Evolutionary conservation across 2,329 filamentous ascomycete species (phyloP).

Genomic region (Fusarium buxicola): DNA sequence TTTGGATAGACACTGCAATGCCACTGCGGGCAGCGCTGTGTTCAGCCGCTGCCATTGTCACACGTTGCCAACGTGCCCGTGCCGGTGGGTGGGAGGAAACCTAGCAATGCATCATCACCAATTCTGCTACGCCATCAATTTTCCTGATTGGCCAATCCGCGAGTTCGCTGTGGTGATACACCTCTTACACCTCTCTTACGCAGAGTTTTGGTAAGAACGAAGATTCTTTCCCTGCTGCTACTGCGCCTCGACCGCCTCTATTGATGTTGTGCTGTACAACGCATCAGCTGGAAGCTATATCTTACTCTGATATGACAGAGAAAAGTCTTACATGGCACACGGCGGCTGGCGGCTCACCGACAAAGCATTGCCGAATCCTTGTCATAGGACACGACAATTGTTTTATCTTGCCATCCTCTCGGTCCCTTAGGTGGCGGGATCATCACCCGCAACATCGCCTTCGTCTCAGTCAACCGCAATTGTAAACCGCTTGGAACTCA

Average conservation of each 20-base stretch:
- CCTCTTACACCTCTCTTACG: slow-evolving; percentile 9
- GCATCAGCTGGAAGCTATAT: slow-evolving; percentile 13
- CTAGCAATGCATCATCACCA: slow-evolving; percentile 22
- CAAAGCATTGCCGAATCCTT: slow-evolving; percentile 8
- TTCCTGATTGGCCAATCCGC: slow-evolving; percentile 36
- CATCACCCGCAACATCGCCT: neutral
- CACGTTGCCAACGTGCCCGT: slow-evolving; percentile 40
- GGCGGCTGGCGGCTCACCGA: slow-evolving; percentile 16
- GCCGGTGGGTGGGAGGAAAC: slow-evolving; percentile 14
- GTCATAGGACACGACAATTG: slow-evolving; percentile 27
- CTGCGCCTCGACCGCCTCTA: slow-evolving; percentile 33
- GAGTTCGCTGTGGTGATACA: neutral
- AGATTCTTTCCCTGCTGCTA: slow-evolving; percentile 17
- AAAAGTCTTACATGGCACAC: slow-evolving; percentile 22
- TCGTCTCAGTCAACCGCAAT: slow-evolving; percentile 3
- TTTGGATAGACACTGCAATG: slow-evolving; percentile 22
- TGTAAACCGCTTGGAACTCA: neutral
- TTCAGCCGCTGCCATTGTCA: slow-evolving; percentile 41
- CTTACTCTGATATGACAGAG: slow-evolving; percentile 16
- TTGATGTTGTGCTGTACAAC: slow-evolving; percentile 23
- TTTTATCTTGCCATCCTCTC: slow-evolving; percentile 4
- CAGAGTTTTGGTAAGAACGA: slow-evolving; percentile 17
- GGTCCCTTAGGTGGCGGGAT: slow-evolving; percentile 1
- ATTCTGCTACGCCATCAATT: slow-evolving; percentile 25
- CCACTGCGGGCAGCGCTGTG: slow-evolving; percentile 36